A percentile compares a stretch with the other conserved stretches of the same genome.
Evolutionary conservation across 805 yeast species (phyloP).

Genomic region (Metschnikowia proteae): DNA sequence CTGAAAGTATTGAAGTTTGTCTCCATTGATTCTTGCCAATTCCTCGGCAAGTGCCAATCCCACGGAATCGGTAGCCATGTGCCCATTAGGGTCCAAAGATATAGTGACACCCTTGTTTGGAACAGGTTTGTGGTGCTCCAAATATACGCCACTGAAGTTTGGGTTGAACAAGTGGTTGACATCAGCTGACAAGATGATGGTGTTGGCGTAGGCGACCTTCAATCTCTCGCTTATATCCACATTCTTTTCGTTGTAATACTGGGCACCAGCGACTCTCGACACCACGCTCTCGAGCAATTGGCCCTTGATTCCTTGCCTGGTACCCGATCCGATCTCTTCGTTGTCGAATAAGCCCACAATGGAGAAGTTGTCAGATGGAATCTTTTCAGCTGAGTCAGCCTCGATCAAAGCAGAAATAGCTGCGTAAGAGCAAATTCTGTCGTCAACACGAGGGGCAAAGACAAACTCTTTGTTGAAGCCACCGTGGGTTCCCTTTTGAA

Average conservation of each 20-base stretch:
- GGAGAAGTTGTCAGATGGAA: constrained; percentile 41
- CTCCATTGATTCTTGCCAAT: constrained; percentile 61
- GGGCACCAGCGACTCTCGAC: constrained; percentile 46
- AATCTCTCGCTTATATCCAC: constrained; percentile 25
- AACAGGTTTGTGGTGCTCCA: constrained; percentile 74
- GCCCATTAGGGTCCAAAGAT: constrained; percentile 73
- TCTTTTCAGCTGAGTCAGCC: constrained; percentile 22
- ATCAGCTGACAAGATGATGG: constrained; percentile 78
- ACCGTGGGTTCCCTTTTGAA: constrained; percentile 74
- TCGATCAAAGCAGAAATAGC: constrained; percentile 59
- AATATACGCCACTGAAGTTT: constrained; percentile 61
- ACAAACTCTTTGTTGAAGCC: constrained; percentile 75
- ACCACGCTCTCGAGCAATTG: constrained; percentile 66
- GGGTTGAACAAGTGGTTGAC: constrained; percentile 83
- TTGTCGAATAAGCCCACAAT: constrained; percentile 69
- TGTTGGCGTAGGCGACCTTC: constrained; percentile 59
- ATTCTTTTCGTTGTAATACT: constrained; percentile 17
- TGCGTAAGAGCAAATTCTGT: constrained; percentile 74
- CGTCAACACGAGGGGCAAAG: constrained; percentile 81
- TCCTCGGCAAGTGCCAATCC: constrained; percentile 69
- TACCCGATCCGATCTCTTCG: constrained; percentile 80
- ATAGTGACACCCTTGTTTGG: constrained; percentile 75
- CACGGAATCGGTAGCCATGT: constrained; percentile 77
- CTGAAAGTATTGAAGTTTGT: constrained; percentile 75
- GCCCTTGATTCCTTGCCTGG: constrained; percentile 81